Conservation (phyloP, 2,329 filamentous ascomycete genomes). For the Monosporascus sp. region DNA sequence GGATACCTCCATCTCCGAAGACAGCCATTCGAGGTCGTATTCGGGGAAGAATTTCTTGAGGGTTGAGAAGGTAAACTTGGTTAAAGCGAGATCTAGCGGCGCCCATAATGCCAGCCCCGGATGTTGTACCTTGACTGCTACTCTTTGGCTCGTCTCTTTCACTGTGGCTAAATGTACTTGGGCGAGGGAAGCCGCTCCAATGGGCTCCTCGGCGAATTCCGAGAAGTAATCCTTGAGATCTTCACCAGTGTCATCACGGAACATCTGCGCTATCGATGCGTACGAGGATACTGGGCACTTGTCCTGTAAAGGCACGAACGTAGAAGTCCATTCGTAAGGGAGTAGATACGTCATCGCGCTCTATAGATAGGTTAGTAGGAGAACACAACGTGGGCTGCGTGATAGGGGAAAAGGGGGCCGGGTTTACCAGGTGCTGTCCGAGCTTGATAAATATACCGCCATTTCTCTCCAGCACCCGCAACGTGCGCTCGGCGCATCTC, state of each 20-base stretch:
- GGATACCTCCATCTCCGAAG: constrained; percentile 85
- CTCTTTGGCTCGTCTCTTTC: constrained; percentile 74
- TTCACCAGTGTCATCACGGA: constrained; percentile 73
- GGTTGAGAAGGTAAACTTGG: constrained; percentile 81
- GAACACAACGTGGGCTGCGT: background rate
- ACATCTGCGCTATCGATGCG: constrained; percentile 83
- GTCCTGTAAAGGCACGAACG: constrained; percentile 94
- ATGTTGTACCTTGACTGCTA: constrained; percentile 97
- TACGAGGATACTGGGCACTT: constrained; percentile 89
- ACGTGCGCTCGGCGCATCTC: constrained; percentile 82
- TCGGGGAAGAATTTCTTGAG: constrained; percentile 93
- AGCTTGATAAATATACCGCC: constrained; percentile 98
- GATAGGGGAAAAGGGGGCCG: background rate
- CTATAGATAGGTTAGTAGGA: constrained; percentile 33
- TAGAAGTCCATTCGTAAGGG: constrained; percentile 87
- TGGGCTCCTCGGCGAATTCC: constrained; percentile 73
- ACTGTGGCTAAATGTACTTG: constrained; percentile 89
- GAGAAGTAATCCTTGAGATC: constrained; percentile 79
- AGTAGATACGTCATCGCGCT: constrained; percentile 95
- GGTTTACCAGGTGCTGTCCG: constrained; percentile 75
- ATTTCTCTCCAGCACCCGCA: constrained; percentile 87
- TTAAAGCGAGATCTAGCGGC: constrained; percentile 79
- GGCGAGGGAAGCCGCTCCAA: constrained; percentile 88
- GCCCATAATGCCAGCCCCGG: constrained; percentile 86
- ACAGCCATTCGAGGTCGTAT: constrained; percentile 95